Conservation (phyloP, 1,284 basidiomycete species). For the Cryptococcus sp. region DNA sequence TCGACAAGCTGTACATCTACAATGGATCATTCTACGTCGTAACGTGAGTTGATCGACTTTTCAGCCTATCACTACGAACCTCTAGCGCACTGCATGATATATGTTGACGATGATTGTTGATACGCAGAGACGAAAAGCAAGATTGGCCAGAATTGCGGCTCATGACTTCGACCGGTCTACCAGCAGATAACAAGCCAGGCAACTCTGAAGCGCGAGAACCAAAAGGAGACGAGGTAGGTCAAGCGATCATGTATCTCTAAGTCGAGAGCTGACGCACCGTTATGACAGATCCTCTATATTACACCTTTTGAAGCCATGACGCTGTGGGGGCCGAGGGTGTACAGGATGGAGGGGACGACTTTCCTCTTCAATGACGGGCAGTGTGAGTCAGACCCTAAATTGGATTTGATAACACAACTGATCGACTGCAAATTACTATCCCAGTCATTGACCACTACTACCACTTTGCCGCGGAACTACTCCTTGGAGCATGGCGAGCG, state of each 20-base stretch:
- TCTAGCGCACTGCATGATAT: not conserved
- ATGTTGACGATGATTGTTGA: not conserved
- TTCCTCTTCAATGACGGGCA: constrained; percentile 53
- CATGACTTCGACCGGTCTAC: constrained; percentile 69
- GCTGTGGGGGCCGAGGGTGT: constrained; percentile 67
- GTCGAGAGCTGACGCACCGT: not conserved
- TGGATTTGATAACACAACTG: not conserved
- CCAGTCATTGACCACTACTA: constrained; percentile 74
- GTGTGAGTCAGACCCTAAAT: constrained; percentile 36
- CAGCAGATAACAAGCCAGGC: constrained; percentile 63
- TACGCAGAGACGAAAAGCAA: constrained; percentile 26
- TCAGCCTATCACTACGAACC: not conserved
- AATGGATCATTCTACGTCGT: constrained; percentile 71
- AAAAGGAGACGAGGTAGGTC: constrained; percentile 61
- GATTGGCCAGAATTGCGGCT: constrained; percentile 64
- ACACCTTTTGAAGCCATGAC: constrained; percentile 62
- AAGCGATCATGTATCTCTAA: not conserved
- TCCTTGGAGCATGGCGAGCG: constrained; percentile 70
- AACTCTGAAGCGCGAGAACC: constrained; percentile 68
- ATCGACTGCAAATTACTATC: not conserved
- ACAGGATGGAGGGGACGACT: constrained; percentile 68
- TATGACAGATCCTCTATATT: constrained; percentile 55
- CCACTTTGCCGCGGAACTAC: constrained; percentile 75
- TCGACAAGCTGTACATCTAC: constrained; percentile 63
- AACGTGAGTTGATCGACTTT: constrained; percentile 50